phyloP scores from a whole-genome alignment of 73 alveolate species.

The Stentor coeruleus region DNA sequence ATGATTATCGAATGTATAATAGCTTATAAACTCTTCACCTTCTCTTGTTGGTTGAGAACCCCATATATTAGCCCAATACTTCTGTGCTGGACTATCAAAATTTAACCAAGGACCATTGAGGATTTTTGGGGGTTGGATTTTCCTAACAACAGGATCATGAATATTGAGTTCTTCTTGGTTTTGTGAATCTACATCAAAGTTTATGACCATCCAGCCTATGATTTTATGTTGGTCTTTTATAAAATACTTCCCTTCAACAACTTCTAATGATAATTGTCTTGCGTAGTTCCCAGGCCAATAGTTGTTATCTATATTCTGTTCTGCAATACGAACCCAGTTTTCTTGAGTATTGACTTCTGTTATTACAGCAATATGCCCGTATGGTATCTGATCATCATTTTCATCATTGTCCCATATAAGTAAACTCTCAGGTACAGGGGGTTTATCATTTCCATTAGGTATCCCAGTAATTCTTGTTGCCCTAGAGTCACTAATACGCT shows the following conservation, averaged over 20 bases:
- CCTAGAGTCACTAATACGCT: not conserved
- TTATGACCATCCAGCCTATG: not conserved
- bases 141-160: not conserved
- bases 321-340: not conserved
- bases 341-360: not conserved
- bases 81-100: not conserved
- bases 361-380: not conserved
- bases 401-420: not conserved
- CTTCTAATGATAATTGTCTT: not conserved
- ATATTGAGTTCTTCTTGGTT: not conserved
- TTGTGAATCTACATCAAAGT: not conserved
- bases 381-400: not conserved
- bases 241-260: not conserved
- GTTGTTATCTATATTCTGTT: not conserved
- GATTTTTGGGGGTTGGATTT: not conserved
- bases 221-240: not conserved
- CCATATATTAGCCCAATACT: not conserved
- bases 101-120: not conserved
- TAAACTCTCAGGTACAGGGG: not conserved
- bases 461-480: not conserved
- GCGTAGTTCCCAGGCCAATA: conserved; percentile 1
- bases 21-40: not conserved
- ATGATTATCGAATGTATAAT: not conserved
- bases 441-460: not conserved
- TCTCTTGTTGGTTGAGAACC: not conserved